Conservation (phyloP, 225 moss, liverwort and hornwort species). For the Bryoerythrophyllum caledonicum region DNA sequence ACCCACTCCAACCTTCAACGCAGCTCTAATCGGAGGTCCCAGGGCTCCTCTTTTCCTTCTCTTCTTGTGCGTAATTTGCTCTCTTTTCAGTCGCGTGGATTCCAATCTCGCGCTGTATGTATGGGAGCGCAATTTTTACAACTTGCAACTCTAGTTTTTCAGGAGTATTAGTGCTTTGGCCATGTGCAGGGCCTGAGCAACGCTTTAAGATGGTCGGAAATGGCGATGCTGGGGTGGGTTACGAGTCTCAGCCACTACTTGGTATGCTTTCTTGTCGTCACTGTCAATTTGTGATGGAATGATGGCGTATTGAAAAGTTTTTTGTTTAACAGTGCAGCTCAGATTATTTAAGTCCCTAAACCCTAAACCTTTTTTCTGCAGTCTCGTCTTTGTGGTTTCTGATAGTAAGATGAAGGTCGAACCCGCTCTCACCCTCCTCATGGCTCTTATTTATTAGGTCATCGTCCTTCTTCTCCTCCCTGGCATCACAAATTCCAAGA, state of each 20-base stretch:
- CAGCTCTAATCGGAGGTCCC: too few relatives aligned
- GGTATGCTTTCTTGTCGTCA: constrained; percentile 26
- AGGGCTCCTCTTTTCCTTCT: not conserved
- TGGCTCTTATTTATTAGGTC: constrained; percentile 27
- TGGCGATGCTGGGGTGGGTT: constrained; percentile 34
- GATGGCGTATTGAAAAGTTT: not conserved
- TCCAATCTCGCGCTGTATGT: not conserved
- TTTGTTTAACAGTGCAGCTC: not conserved
- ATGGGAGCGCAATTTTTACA: not conserved
- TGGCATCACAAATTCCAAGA: constrained; percentile 66
- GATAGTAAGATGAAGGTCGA: not conserved
- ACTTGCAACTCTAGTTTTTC: not conserved
- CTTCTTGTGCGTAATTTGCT: too few relatives aligned
- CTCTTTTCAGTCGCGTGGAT: not conserved
- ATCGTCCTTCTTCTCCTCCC: constrained; percentile 25
- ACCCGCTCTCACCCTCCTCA: not conserved
- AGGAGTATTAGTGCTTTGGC: not conserved
- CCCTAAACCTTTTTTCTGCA: not conserved
- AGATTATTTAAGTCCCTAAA: not conserved
- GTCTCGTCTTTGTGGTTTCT: not conserved
- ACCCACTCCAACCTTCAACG: too few relatives aligned
- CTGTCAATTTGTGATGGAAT: not conserved
- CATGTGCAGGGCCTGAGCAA: not conserved
- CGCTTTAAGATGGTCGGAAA: constrained; percentile 41
- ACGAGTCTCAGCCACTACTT: constrained; percentile 42